phyloP scores from a whole-genome alignment of 2,329 filamentous ascomycete genomes.

The Diaporthe sp. region DNA sequence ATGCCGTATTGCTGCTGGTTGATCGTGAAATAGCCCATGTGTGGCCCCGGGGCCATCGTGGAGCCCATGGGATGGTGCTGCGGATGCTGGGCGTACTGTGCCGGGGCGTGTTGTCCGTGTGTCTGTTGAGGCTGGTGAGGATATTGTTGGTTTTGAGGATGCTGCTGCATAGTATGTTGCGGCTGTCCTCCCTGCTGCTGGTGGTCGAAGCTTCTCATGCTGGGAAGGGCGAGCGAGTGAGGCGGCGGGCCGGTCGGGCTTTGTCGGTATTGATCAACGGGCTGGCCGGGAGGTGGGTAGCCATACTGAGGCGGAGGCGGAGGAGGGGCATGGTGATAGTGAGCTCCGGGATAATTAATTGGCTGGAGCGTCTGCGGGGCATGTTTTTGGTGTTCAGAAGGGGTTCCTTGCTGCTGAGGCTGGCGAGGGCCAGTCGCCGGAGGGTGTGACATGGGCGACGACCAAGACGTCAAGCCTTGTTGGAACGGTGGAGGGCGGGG shows the following conservation, averaged over 20 bases:
- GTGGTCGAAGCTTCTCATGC: constrained; percentile 41
- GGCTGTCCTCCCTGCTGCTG: constrained; percentile 25
- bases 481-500: neutral
- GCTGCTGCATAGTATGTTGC: constrained; percentile 17
- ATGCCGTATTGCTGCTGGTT: constrained; percentile 56
- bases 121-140: constrained; percentile 34
- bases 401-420: constrained; percentile 17
- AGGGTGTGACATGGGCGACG: constrained; percentile 35
- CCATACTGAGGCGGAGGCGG: constrained; percentile 34
- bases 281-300: constrained; percentile 33
- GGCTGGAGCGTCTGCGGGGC: constrained; percentile 28
- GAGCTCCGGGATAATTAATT: constrained; percentile 30
- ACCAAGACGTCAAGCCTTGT: constrained; percentile 23
- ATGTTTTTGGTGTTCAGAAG: constrained; percentile 20
- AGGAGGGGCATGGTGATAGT: constrained; percentile 36
- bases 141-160: constrained; percentile 30
- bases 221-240: constrained; percentile 39
- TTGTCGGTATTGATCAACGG: constrained; percentile 38
- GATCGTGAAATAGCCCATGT: constrained; percentile 57
- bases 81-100: constrained; percentile 14
- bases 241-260: constrained; percentile 34
- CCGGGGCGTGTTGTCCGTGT: constrained; percentile 38
- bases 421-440: constrained; percentile 34
- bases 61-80: constrained; percentile 46
- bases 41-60: constrained; percentile 49